Evolutionary conservation across 495 filamentous ascomycete species (phyloP).

Genomic region (Aspergillus saccharolyticus): DNA sequence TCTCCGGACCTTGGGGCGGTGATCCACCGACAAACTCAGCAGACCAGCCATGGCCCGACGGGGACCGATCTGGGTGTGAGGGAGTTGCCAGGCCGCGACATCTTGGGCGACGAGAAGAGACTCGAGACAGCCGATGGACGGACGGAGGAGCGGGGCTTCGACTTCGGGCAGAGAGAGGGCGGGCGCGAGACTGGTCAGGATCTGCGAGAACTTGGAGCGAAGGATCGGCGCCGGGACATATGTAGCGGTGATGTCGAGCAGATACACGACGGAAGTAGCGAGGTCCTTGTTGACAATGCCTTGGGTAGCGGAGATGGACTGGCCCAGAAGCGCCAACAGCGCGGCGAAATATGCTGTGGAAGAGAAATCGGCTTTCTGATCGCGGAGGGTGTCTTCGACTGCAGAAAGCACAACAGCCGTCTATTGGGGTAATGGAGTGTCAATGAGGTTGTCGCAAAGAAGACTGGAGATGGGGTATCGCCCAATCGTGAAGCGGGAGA

Average conservation of each 20-base stretch:
- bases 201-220: slow-evolving; percentile 87
- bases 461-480: neutral
- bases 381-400: slow-evolving; percentile 84
- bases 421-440: slow-evolving; percentile 40
- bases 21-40: slow-evolving; percentile 75
- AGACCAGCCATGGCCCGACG: slow-evolving; percentile 84
- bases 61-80: slow-evolving; percentile 79
- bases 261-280: slow-evolving; percentile 84
- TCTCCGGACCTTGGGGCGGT: slow-evolving; percentile 91
- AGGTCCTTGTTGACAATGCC: slow-evolving; percentile 76
- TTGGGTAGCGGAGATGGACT: slow-evolving; percentile 57
- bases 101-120: slow-evolving; percentile 85
- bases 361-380: slow-evolving; percentile 74
- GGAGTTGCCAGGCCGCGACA: slow-evolving; percentile 77
- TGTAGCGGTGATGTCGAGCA: slow-evolving; percentile 84
- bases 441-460: neutral
- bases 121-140: slow-evolving; percentile 91
- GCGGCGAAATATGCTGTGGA: slow-evolving; percentile 95
- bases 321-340: slow-evolving; percentile 79
- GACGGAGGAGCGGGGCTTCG: slow-evolving; percentile 78
- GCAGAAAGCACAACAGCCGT: slow-evolving; percentile 83
- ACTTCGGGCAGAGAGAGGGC: slow-evolving; percentile 73
- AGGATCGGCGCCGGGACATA: slow-evolving; percentile 80
- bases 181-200: slow-evolving; percentile 79
- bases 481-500: neutral